These are phyloP conservation scores for Stipa capillata DNA, from an alignment of 176 grass and related monocot genomes.

Conservation along the genomic window DNA sequence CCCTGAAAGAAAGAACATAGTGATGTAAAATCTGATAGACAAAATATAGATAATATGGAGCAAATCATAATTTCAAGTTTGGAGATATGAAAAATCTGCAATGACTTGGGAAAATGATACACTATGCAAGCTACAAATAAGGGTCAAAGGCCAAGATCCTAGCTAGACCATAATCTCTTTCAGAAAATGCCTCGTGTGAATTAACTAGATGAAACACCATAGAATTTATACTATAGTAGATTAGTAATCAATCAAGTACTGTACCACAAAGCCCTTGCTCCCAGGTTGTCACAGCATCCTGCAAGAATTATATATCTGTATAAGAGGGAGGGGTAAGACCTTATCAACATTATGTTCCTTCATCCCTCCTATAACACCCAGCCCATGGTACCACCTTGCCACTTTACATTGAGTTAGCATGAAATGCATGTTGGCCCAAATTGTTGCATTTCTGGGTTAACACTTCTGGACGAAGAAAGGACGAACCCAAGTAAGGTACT, in stretches of 20 bases:
- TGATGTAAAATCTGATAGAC: slow-evolving; percentile 16
- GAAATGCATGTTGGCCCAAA: neutral
- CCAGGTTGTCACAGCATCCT: slow-evolving; percentile 54
- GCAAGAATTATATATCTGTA: slow-evolving; percentile 76
- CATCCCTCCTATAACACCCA: neutral
- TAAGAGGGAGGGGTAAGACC: slow-evolving; percentile 75
- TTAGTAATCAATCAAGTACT: slow-evolving; percentile 26
- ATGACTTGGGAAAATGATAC: neutral
- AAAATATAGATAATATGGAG: neutral
- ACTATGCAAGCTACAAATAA: neutral
- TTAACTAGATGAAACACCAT: slow-evolving; percentile 32
- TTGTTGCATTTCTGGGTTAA: neutral
- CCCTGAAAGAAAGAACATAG: slow-evolving; percentile 54
- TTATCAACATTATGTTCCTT: slow-evolving; percentile 40
- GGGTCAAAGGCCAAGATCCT: neutral
- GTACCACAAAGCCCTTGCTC: slow-evolving; percentile 48
- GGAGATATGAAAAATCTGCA: neutral
- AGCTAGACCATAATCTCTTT: slow-evolving; percentile 12
- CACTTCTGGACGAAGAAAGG: neutral
- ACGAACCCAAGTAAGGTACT: neutral
- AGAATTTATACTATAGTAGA: slow-evolving; percentile 27
- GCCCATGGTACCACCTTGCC: neutral
- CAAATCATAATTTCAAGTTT: neutral
- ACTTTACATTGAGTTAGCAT: neutral
- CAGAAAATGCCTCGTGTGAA: slow-evolving; percentile 20